A percentile compares a stretch with the other conserved stretches of the same genome.
Evolutionary conservation across 495 filamentous ascomycete genomes (phyloP).

Genomic region (Aspergillus panamensis): DNA sequence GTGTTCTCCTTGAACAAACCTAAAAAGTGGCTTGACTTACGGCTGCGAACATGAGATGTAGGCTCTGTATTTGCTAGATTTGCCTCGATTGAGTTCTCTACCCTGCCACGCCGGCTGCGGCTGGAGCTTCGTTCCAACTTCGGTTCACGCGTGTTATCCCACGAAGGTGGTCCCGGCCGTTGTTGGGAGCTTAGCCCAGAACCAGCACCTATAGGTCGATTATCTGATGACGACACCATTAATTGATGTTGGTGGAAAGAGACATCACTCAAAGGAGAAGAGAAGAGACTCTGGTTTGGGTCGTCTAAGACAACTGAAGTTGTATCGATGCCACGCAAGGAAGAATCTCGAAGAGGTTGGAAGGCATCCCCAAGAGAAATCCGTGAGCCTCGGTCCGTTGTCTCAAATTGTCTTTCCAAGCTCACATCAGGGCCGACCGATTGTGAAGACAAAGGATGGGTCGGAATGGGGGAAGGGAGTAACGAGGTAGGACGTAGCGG

Average conservation of each 20-base stretch:
- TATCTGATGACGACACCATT: conserved; percentile 20
- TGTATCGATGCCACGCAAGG: conserved; percentile 27
- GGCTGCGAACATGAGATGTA: conserved; percentile 70
- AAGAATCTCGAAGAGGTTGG: conserved; percentile 17
- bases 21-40: conserved; percentile 90
- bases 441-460: conserved; percentile 27
- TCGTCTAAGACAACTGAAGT: conserved; percentile 21
- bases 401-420: conserved; percentile 24
- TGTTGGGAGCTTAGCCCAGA: conserved; percentile 22
- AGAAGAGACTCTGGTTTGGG: conserved; percentile 29
- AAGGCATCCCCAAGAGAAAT: conserved; percentile 11
- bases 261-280: conserved; percentile 31
- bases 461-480: conserved; percentile 28
- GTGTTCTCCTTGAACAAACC: conserved; percentile 92
- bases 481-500: conserved; percentile 33
- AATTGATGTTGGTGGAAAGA: conserved; percentile 20
- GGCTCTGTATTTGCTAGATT: conserved; percentile 72
- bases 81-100: conserved; percentile 83
- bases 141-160: conserved; percentile 14
- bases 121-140: conserved; percentile 40
- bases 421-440: conserved; percentile 30
- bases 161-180: conserved; percentile 18
- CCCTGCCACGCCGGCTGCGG: conserved; percentile 45
- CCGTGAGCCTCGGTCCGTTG: conserved; percentile 18
- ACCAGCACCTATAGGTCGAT: conserved; percentile 19